A percentile compares a stretch with the other conserved stretches of the same genome.
These are phyloP conservation scores for Venturia oleaginea DNA, from an alignment of 2,329 filamentous ascomycete genomes.

Conservation along the genomic window DNA sequence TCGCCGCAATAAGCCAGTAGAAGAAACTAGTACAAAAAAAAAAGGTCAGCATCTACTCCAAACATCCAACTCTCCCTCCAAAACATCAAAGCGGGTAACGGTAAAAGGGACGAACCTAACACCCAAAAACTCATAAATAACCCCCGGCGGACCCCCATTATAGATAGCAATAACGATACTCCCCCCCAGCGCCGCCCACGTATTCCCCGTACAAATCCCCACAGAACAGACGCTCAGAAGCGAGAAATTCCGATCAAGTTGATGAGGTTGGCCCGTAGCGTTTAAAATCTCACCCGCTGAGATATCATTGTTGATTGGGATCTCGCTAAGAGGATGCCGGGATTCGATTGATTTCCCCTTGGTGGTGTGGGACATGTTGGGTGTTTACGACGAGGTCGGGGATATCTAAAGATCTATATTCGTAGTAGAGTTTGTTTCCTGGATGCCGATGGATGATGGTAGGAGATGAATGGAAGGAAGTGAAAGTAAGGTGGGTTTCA, in stretches of 20 bases:
- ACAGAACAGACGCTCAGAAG: conserved; percentile 38
- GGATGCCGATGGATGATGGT: no score
- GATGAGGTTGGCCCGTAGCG: conserved; percentile 42
- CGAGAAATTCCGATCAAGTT: conserved; percentile 42
- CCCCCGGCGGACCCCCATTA: conserved; percentile 26
- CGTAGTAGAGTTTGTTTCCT: no score
- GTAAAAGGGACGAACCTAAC: no score
- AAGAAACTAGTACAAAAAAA: no score
- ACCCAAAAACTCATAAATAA: conserved; percentile 41
- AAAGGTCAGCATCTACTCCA: no score
- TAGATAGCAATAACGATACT: conserved; percentile 33
- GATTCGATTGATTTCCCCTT: background rate
- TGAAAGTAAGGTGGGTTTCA: background rate
- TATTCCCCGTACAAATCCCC: conserved; percentile 35
- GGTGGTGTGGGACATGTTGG: background rate
- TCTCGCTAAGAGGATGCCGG: background rate
- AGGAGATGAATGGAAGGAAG: no score
- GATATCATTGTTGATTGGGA: background rate
- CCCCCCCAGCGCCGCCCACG: conserved; percentile 38
- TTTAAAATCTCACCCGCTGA: conserved; percentile 32
- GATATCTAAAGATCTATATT: no score
- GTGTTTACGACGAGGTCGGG: no score
- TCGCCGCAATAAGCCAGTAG: conserved; percentile 43
- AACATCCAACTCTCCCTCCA: no score
- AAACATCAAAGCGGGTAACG: no score